Percentiles rank a stretch among this genome's conserved stretches.
Evolutionary conservation across 2,329 filamentous ascomycete species (phyloP).

Genomic region (Trematosphaeria pertusa): DNA sequence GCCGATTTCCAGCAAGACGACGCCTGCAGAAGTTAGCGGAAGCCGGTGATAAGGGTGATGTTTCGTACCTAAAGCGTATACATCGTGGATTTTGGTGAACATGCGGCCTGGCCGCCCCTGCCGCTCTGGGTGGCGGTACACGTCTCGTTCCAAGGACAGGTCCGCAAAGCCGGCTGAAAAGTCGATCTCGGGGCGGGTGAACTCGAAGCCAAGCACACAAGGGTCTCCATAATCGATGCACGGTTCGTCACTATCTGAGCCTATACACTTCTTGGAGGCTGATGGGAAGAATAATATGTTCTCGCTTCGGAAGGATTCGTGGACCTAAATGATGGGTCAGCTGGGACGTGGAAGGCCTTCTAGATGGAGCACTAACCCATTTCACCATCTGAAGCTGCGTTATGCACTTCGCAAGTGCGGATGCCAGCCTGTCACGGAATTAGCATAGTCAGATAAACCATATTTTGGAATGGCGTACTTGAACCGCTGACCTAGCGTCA

Average conservation of each 20-base stretch:
- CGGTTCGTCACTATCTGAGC: background rate
- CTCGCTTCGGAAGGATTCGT: slow-evolving; percentile 23
- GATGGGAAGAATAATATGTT: slow-evolving; percentile 23
- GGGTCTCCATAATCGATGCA: slow-evolving; percentile 8
- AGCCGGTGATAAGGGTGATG: background rate
- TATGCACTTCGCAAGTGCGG: slow-evolving; percentile 13
- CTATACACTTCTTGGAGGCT: background rate
- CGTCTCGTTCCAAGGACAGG: slow-evolving; percentile 6
- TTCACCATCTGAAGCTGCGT: slow-evolving; percentile 21
- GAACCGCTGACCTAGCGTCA: slow-evolving; percentile 11
- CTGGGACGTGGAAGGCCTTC: background rate
- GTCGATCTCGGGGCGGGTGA: slow-evolving; percentile 12
- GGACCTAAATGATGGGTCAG: slow-evolving; percentile 3
- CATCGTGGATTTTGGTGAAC: slow-evolving; percentile 44
- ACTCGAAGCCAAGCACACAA: slow-evolving; percentile 23
- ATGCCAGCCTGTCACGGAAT: slow-evolving; percentile 2
- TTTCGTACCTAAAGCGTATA: slow-evolving; percentile 44
- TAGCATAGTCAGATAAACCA: background rate
- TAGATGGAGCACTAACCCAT: slow-evolving; percentile 14
- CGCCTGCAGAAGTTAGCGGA: slow-evolving; percentile 18
- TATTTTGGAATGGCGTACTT: background rate
- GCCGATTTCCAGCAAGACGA: slow-evolving; percentile 49
- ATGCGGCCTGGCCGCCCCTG: slow-evolving; percentile 34
- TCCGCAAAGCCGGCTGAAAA: slow-evolving; percentile 11
- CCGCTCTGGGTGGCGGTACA: slow-evolving; percentile 41